These are phyloP conservation scores for Ophiostoma tasmaniense DNA, from an alignment of 2,329 filamentous ascomycete species.

Conservation along the genomic window DNA sequence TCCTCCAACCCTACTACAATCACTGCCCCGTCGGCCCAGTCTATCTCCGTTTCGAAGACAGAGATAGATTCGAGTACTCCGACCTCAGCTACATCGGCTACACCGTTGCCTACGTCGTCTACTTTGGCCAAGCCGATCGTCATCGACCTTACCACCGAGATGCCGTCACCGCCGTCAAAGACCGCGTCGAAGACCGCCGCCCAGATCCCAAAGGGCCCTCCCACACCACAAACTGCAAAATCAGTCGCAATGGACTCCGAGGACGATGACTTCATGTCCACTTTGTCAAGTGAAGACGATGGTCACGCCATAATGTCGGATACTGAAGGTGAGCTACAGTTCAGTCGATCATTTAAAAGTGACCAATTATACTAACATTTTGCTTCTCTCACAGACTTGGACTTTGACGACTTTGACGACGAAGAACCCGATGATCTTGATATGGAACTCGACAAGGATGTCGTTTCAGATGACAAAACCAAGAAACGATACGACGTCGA, in stretches of 20 bases:
- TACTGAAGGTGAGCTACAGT: slow-evolving; percentile 37
- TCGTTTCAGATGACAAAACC: slow-evolving; percentile 56
- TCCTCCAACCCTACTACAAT: not conserved
- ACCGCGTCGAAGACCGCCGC: not conserved
- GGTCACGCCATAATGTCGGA: slow-evolving; percentile 58
- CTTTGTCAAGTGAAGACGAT: slow-evolving; percentile 68
- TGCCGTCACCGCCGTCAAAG: not conserved
- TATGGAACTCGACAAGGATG: slow-evolving; percentile 49
- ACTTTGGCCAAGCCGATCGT: not conserved
- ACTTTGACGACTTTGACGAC: slow-evolving; percentile 48
- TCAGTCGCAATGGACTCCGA: slow-evolving; percentile 80
- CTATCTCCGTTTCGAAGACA: slow-evolving; percentile 25
- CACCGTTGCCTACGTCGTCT: not conserved
- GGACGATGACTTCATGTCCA: slow-evolving; percentile 87
- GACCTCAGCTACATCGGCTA: slow-evolving; percentile 24
- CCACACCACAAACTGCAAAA: slow-evolving; percentile 33
- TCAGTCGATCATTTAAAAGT: not conserved
- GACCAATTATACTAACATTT: not conserved
- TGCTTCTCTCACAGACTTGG: not conserved
- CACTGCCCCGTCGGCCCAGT: not conserved
- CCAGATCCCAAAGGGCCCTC: slow-evolving; percentile 15
- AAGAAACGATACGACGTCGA: slow-evolving; percentile 74
- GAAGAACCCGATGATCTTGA: slow-evolving; percentile 45
- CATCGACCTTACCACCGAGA: not conserved
- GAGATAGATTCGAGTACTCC: slow-evolving; percentile 47